Evolutionary conservation across 352 stramenopile genomes (phyloP), one percentile per base, ranked within the genome.

Genomic region (Globisporangium apiculatum): DNA sequence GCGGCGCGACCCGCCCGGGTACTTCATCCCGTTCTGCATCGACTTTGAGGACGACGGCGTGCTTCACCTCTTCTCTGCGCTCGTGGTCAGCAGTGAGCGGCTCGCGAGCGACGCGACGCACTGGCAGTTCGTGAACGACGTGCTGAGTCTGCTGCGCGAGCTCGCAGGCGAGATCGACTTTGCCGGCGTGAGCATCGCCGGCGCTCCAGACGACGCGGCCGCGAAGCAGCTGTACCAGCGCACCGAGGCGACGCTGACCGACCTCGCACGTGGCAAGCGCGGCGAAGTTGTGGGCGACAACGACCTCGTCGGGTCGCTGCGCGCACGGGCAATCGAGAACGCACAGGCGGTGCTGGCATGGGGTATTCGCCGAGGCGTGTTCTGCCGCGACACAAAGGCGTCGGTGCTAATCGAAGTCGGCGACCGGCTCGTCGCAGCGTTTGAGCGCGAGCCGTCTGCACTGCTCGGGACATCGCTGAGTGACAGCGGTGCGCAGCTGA

Each of bases 1-100:
- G 24, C 17, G 64, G 8, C 55, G 57, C 7, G 79, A 91, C 71
- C 58, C 58, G 46, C 66, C 65, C 14, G 81, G 78, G 14, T 83
- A 87, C 51, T 66, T 78, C 40, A 68, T 89, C 42, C 81, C 81
- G 1, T 91, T 87, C 62, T 84, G 66, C 43, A 55, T 82, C 9
- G 76, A 87, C 57, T 87, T 89, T 58, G 55, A 68, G 10, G 71
- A 84, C 40, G 24, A 64, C 5, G 72, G 76, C n/a, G 40, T 86
- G 17, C 45, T 77, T 7, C 61, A 69, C 31, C 62, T 78, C 61
- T 52, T 80, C 11, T 51, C 48, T 54, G 69, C 67, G 37, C 62
- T 75, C 3, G 62, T 40, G 18, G 54, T 64, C 53, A 72, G 61
- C 31, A 35, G 51, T n/a, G 15, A n/a, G 37, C 37, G n/a, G 17